A percentile compares a stretch with the other conserved stretches of the same genome.
Conservation (phyloP, 2,329 filamentous ascomycete genomes). For the Aspergillus novoparasiticus region DNA sequence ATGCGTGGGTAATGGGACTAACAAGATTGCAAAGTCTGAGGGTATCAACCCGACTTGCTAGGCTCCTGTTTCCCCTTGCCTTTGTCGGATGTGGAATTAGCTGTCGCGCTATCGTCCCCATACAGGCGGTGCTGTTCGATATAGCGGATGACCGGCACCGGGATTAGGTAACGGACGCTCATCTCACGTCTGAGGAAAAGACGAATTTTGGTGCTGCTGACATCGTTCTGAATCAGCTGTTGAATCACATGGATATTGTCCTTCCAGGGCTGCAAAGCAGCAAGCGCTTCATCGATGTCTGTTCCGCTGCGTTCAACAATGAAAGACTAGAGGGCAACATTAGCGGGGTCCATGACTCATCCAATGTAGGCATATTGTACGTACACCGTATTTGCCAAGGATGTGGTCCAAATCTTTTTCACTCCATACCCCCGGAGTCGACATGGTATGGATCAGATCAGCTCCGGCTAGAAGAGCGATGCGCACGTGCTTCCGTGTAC, state of each 20-base stretch:
- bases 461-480: slow-evolving; percentile 82
- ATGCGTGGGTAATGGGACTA: background rate
- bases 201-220: slow-evolving; percentile 80
- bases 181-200: slow-evolving; percentile 77
- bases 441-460: slow-evolving; percentile 75
- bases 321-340: slow-evolving; percentile 56
- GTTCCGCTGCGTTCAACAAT: slow-evolving; percentile 87
- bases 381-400: slow-evolving; percentile 71
- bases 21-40: background rate
- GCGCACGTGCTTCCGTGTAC: slow-evolving; percentile 65
- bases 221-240: slow-evolving; percentile 83
- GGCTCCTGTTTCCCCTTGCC: slow-evolving; percentile 34
- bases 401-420: slow-evolving; percentile 85
- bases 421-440: slow-evolving; percentile 74
- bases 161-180: slow-evolving; percentile 77
- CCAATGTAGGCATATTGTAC: slow-evolving; percentile 18
- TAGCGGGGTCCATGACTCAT: slow-evolving; percentile 6
- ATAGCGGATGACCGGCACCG: slow-evolving; percentile 73
- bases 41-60: slow-evolving; percentile 29
- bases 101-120: slow-evolving; percentile 49
- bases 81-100: slow-evolving; percentile 33
- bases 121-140: slow-evolving; percentile 70
- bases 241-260: slow-evolving; percentile 87
- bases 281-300: slow-evolving; percentile 83
- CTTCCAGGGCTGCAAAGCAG: slow-evolving; percentile 78